Evolutionary conservation across 176 grass and related monocot species (phyloP), one percentile per base, ranked within the genome.

Genomic region (Oryza glumipatula): DNA sequence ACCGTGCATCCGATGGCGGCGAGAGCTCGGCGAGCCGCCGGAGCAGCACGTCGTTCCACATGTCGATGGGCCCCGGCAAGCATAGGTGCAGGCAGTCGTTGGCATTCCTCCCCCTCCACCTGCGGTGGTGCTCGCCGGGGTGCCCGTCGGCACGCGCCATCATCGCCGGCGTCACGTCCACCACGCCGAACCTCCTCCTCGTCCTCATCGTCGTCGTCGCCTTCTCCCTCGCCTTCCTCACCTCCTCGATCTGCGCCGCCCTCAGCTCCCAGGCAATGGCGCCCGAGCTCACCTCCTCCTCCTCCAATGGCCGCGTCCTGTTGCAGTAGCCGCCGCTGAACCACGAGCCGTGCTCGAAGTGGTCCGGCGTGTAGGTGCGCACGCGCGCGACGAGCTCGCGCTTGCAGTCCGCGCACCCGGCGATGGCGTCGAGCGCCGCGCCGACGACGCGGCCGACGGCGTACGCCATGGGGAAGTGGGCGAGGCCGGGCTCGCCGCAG

Each of bases 81-180:
- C 95, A 97, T 88, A 87, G 88, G 74, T 97, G 95, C 44, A 94
- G 49, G 78, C 92, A 97, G 80, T 97, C 92, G 68, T 72, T 94
- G 68, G 63, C 88, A 68, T 72, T 86, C 75, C 90, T 92, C 68
- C 79, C 66, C 14, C 32, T 68, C 92, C 84, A 89, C 52, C 73
- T 64, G 81, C 76, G 91, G 60, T 88, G 88, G 84, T 91, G 73
- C 41, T 19, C 68, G 67, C 91, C 95, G 0, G 92, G 95, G 79
- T 98, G 95, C 7, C 84, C 95, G 30, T 98, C 95, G 38, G 91
- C 95, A 58, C 95, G 88, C 71, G 93, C 49, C 95, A 98, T 98
- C 95, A 90, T 98, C 22, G 96, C 91, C 74, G 67, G 92, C 17
- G 93, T 99, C 54, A 96, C 91, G 72, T 99, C 93, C 67, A 96